Evolutionary conservation across 1,284 basidiomycete species (phyloP), one percentile per base, ranked within the genome.

Genomic region (Malassezia arunalokei): DNA sequence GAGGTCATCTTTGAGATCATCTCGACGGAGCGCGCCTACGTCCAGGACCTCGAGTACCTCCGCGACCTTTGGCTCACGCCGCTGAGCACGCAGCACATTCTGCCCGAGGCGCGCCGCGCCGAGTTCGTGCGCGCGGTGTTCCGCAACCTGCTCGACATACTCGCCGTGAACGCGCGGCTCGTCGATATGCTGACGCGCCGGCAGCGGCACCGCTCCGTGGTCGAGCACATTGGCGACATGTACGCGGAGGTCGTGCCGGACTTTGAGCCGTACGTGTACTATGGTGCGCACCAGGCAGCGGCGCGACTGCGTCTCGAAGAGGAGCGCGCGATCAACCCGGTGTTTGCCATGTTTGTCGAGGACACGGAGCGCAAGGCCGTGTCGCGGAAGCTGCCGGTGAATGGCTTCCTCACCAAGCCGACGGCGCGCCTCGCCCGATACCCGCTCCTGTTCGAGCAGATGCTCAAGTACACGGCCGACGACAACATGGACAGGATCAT

Each of bases 1-100:
- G 94, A 99, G 74, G 88, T 90, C 30, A 96, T 99, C 77, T 98
- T 98, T 73, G 94, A 99, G 77, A 87, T 95, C 60, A 92, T 96
- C 49, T 95, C 95, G 73, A 98, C 94, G 14, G 94, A 98, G 73
- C 81, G 90, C 15, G 91, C 96, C 76, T 98, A 96, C 75, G 91
- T 98, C 39, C 81, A 87, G 49, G 92, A 95, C 75, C 83, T 98
- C 80, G 94, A 99, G 75, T 98, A 99, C 73, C 79, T 99, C 40
- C 85, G 91, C 56, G 92, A 98, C 39, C 58, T 52, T 35, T 99
- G 94, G 94, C 82, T 95, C 56, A 86, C 86, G 63, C 87, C 86
- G 1, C 78, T 96, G 31, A 83, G 77, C 17, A 75, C 76, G 7
- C 79, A 77, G 41, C 85, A 89, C 53, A 79, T 89, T 68, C 84